phyloP scores from a whole-genome alignment of 2,329 filamentous ascomycete genomes.

The Sporothrix sp. region DNA sequence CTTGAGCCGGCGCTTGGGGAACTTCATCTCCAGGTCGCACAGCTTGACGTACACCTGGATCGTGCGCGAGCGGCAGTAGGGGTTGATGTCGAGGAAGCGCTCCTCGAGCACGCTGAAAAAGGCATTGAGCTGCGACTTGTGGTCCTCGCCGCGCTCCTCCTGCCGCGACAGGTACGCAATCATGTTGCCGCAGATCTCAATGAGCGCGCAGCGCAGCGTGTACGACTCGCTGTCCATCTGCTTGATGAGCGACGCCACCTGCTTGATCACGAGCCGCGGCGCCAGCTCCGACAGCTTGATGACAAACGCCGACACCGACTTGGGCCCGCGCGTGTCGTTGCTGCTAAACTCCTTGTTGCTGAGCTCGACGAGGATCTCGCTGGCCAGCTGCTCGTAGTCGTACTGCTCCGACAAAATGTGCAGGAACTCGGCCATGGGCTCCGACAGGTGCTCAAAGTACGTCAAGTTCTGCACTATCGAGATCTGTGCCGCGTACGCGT shows the following conservation, averaged over 20 bases:
- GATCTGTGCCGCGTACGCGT: slow-evolving; percentile 93
- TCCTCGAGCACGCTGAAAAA: slow-evolving; percentile 97
- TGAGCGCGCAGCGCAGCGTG: slow-evolving; percentile 82
- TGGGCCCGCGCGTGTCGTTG: slow-evolving; percentile 89
- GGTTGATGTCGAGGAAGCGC: slow-evolving; percentile 91
- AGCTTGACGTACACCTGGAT: slow-evolving; percentile 90
- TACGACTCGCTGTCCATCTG: slow-evolving; percentile 96
- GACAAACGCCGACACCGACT: slow-evolving; percentile 91
- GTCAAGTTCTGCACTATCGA: slow-evolving; percentile 96
- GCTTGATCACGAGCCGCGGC: slow-evolving; percentile 87
- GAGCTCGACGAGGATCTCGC: slow-evolving; percentile 86
- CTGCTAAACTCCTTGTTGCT: slow-evolving; percentile 98
- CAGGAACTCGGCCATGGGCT: slow-evolving; percentile 97
- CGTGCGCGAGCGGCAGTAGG: slow-evolving; percentile 83
- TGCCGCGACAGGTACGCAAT: slow-evolving; percentile 83
- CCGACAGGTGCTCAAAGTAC: slow-evolving; percentile 97
- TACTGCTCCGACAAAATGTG: slow-evolving; percentile 96
- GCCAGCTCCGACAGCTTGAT: slow-evolving; percentile 86
- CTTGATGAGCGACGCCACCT: slow-evolving; percentile 92
- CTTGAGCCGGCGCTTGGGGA: slow-evolving; percentile 80
- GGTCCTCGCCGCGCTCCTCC: slow-evolving; percentile 82
- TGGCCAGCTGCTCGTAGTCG: slow-evolving; percentile 89
- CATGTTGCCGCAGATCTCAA: slow-evolving; percentile 95
- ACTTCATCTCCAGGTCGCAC: slow-evolving; percentile 92
- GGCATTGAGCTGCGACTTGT: slow-evolving; percentile 89